Evolutionary conservation across 169 alveolate genomes (phyloP).

Genomic region (Plasmodium inui): DNA sequence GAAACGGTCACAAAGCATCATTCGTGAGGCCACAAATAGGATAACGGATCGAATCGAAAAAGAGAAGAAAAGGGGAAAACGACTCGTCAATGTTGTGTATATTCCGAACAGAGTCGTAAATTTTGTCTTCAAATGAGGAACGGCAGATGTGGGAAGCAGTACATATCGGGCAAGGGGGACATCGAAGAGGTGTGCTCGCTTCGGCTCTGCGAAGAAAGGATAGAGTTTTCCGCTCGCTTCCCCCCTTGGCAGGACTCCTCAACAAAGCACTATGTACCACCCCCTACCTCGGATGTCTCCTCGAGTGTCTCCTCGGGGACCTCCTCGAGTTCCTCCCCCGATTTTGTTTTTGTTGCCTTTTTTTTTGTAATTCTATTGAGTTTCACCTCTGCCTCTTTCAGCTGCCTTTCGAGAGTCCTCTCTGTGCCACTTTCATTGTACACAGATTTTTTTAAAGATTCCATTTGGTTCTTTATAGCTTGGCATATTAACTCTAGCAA

Average conservation of each 20-base stretch:
- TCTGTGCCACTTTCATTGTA: conserved; percentile 36
- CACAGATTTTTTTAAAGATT: conserved; percentile 41
- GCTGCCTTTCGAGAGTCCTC: conserved; percentile 36
- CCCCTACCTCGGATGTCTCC: not conserved
- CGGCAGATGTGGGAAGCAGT: not conserved
- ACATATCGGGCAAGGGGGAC: not conserved
- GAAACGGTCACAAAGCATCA: conserved; percentile 1
- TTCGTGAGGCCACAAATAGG: conserved; percentile 19
- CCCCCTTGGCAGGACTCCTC: not conserved
- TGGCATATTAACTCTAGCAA: conserved; percentile 75
- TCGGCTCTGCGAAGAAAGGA: not conserved
- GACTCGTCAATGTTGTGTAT: conserved; percentile 35
- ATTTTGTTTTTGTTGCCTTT: not conserved
- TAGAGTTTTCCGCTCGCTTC: not conserved
- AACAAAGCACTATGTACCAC: not conserved
- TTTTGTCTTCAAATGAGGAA: conserved; percentile 16
- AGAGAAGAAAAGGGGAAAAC: conserved; percentile 39
- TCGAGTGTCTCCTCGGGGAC: too few relatives aligned
- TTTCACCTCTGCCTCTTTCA: conserved; percentile 46
- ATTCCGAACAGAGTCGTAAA: conserved; percentile 44
- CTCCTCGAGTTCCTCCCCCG: not conserved
- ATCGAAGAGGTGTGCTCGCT: not conserved
- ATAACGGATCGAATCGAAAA: conserved; percentile 30
- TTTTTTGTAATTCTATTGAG: conserved; percentile 41
- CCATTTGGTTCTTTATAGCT: conserved; percentile 82